Evolutionary conservation across 1,284 basidiomycete genomes (phyloP).

Genomic region (Sanguinoderma infundibulare): DNA sequence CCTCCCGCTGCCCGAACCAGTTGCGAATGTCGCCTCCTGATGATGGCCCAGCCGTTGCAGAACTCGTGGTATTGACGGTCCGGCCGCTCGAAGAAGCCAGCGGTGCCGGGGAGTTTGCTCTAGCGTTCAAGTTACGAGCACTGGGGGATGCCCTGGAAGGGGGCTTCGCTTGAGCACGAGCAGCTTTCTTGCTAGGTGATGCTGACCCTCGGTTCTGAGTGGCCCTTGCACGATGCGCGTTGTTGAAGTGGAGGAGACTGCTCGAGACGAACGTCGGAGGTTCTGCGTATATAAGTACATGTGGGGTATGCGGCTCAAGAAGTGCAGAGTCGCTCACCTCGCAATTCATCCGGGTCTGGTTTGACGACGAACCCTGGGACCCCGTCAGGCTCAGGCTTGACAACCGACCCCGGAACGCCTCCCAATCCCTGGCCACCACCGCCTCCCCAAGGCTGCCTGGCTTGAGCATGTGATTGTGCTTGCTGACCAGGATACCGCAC

Average conservation of each 20-base stretch:
- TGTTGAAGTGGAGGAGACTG: conserved; percentile 10
- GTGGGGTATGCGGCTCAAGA: background rate
- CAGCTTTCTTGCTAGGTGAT: background rate
- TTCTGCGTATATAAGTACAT: background rate
- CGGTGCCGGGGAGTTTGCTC: conserved; percentile 3
- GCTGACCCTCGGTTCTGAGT: background rate
- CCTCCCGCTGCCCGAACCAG: background rate
- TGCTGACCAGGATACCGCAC: background rate
- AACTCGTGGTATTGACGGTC: conserved; percentile 4
- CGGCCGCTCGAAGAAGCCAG: conserved; percentile 10
- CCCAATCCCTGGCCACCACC: background rate
- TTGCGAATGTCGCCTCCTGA: conserved; percentile 1
- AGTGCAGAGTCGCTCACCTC: background rate
- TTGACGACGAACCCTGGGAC: background rate
- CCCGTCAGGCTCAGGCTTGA: background rate
- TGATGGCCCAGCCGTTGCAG: background rate
- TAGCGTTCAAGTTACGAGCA: background rate
- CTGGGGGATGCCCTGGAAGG: background rate
- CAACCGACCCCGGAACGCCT: background rate
- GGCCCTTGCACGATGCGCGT: background rate
- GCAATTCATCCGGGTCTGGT: background rate
- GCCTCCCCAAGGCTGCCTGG: background rate
- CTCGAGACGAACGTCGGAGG: conserved; percentile 11
- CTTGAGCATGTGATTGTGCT: background rate
- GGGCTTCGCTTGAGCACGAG: background rate